phyloP scores from a whole-genome alignment of 495 filamentous ascomycete species.

The Talaromyces adpressus region DNA sequence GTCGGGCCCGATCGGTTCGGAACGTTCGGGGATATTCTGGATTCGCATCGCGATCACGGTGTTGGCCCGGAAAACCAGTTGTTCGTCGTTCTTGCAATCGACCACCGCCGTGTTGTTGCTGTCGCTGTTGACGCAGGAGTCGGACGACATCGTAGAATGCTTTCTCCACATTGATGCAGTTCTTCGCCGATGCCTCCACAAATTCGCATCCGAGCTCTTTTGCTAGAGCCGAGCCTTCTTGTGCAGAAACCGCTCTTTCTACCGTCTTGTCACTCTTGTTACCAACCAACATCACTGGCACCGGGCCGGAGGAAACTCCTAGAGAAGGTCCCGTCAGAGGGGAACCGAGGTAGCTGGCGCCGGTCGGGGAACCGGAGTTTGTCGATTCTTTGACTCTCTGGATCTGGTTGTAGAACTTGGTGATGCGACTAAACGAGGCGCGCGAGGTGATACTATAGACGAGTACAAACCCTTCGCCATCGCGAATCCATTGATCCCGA shows the following conservation, averaged over 20 bases:
- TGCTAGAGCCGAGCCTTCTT: slow-evolving; percentile 88
- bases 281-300: slow-evolving; percentile 95
- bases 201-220: slow-evolving; percentile 94
- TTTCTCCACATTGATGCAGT: slow-evolving; percentile 98
- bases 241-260: slow-evolving; percentile 91
- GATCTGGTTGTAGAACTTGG: slow-evolving; percentile 92
- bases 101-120: slow-evolving; percentile 37
- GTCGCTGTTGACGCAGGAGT: slow-evolving; percentile 74
- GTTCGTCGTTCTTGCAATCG: slow-evolving; percentile 34
- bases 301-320: slow-evolving; percentile 52
- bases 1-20: slow-evolving; percentile 32
- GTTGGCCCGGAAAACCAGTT: slow-evolving; percentile 26
- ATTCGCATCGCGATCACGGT: slow-evolving; percentile 33
- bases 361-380: slow-evolving; percentile 59
- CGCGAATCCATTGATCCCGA: slow-evolving; percentile 96
- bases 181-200: slow-evolving; percentile 97
- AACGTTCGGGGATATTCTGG: slow-evolving; percentile 37
- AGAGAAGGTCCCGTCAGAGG: slow-evolving; percentile 60
- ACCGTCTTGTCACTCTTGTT: slow-evolving; percentile 97
- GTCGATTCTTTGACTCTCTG: slow-evolving; percentile 95
- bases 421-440: slow-evolving; percentile 90
- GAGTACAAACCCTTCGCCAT: slow-evolving; percentile 94
- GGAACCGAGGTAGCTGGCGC: slow-evolving; percentile 52
- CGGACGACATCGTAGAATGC: slow-evolving; percentile 98
- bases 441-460: slow-evolving; percentile 98